phyloP scores from a whole-genome alignment of 1,284 basidiomycete species.

The Apiotrichum sp. region DNA sequence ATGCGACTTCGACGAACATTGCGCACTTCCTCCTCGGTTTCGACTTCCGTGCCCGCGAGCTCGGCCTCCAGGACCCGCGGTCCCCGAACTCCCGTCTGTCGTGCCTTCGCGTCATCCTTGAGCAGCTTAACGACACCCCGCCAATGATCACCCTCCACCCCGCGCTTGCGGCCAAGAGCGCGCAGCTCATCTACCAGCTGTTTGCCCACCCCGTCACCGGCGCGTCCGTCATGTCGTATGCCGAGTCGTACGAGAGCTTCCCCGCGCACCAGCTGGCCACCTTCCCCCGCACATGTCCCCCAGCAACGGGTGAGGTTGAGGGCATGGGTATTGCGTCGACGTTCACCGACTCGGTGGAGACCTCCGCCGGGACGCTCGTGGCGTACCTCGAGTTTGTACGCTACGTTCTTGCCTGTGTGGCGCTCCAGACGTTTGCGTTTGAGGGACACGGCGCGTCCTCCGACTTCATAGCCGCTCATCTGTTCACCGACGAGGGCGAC shows the following conservation, averaged over 20 bases:
- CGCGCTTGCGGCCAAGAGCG: constrained; percentile 76
- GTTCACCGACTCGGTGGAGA: constrained; percentile 69
- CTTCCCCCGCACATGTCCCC: constrained; percentile 49
- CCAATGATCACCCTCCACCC: constrained; percentile 63
- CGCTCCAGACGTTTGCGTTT: constrained; percentile 82
- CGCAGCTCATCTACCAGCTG: constrained; percentile 75
- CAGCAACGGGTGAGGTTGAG: constrained; percentile 48
- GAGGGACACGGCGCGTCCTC: constrained; percentile 70
- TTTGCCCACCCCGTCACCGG: constrained; percentile 80
- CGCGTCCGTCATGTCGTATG: constrained; percentile 74
- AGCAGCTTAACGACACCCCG: constrained; percentile 61
- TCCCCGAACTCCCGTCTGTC: constrained; percentile 64
- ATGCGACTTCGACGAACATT: constrained; percentile 69
- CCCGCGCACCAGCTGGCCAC: constrained; percentile 71
- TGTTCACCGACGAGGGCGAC: constrained; percentile 58
- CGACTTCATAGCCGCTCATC: constrained; percentile 62
- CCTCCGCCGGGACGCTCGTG: constrained; percentile 65
- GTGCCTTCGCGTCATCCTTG: constrained; percentile 74
- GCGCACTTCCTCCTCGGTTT: constrained; percentile 84
- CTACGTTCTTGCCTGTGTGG: constrained; percentile 77
- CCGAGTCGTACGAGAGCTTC: constrained; percentile 83
- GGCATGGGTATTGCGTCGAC: constrained; percentile 59
- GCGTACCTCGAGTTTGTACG: constrained; percentile 78
- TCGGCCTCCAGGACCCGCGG: constrained; percentile 50
- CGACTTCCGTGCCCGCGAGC: constrained; percentile 51